A percentile compares a stretch with the other conserved stretches of the same genome.
Conservation (phyloP, 164 flowering plant species). For the Saururus chinensis region DNA sequence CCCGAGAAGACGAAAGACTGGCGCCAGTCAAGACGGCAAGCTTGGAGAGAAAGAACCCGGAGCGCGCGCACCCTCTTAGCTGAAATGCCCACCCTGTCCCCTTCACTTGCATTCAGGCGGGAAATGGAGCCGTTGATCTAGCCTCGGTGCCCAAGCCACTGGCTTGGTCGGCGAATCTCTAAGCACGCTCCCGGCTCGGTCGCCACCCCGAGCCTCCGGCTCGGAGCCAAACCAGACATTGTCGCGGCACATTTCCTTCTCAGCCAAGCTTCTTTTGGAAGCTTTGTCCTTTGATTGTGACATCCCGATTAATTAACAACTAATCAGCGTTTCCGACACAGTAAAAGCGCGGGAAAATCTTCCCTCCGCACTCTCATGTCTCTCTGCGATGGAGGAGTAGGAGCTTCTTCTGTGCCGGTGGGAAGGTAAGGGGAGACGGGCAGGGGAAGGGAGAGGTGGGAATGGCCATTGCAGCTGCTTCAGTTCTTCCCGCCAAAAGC, state of each 20-base stretch:
- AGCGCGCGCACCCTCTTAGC: neutral
- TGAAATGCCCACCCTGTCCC: neutral
- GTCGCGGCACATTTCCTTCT: neutral
- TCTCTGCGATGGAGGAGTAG: no score
- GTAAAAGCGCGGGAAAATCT: no score
- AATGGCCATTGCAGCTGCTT: neutral
- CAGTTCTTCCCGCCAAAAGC: no score
- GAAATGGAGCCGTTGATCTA: neutral
- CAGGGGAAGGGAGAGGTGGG: no score
- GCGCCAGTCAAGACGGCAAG: neutral
- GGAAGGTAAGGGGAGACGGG: no score
- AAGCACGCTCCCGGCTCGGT: no score
- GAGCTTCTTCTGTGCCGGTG: no score
- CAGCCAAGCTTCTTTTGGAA: neutral
- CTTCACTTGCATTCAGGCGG: neutral
- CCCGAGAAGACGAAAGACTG: neutral
- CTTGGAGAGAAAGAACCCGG: neutral
- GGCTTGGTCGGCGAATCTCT: neutral
- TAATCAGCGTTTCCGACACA: no score
- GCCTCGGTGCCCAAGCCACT: slow-evolving; percentile 21
- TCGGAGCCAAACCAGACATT: neutral
- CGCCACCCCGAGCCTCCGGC: neutral
- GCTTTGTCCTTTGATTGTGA: no score
- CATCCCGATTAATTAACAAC: no score
- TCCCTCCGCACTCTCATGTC: no score